Evolutionary conservation across 2,329 filamentous ascomycete genomes (phyloP).

Genomic region (Aureobasidium sp.): DNA sequence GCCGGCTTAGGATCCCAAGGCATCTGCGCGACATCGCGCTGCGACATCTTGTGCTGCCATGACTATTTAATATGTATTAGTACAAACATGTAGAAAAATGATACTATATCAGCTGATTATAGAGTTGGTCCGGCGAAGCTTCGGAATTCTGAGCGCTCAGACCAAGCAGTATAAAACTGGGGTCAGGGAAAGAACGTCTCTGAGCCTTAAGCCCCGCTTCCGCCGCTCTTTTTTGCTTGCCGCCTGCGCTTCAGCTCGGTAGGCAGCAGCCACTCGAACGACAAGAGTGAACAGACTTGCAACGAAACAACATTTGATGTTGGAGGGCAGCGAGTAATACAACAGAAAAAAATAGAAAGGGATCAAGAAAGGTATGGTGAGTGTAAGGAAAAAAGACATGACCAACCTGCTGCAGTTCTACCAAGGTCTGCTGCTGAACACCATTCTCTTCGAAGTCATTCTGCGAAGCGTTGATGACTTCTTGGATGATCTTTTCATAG

Average conservation of each 20-base stretch:
- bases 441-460: constrained; percentile 97
- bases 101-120: constrained; percentile 13
- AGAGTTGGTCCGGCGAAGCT: not conserved
- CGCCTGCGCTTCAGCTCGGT: constrained; percentile 6
- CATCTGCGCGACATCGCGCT: constrained; percentile 77
- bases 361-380: not conserved
- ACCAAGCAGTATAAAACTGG: constrained; percentile 13
- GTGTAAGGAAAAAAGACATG: constrained; percentile 19
- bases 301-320: not conserved
- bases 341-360: not conserved
- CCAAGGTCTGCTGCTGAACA: constrained; percentile 77
- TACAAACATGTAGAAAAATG: not conserved
- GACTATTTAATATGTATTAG: constrained; percentile 48
- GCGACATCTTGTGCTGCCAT: constrained; percentile 89
- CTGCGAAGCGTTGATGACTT: constrained; percentile 56
- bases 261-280: constrained; percentile 6
- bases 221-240: constrained; percentile 1
- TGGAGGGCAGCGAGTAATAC: not conserved
- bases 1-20: constrained; percentile 90
- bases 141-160: not conserved
- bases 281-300: not conserved
- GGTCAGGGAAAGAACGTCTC: not conserved
- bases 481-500: constrained; percentile 86
- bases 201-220: constrained; percentile 17
- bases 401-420: constrained; percentile 78